Base-by-base conservation (phyloP, 805 yeast genomes). In the Komagataella kurtzmanii region DNA sequence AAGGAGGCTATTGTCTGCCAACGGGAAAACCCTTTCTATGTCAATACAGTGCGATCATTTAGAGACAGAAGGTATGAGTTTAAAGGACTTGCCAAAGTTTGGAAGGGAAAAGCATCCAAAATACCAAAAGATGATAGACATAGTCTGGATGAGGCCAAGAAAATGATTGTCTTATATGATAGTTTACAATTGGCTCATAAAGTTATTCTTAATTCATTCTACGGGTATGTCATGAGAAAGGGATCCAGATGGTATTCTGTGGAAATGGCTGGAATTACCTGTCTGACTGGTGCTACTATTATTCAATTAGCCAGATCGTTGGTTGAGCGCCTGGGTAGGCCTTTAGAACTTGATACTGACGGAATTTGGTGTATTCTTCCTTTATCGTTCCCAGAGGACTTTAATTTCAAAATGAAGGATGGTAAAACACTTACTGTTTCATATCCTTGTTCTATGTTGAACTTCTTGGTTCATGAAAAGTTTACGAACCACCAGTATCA, bases 261-360 rank as follows among this genome's bases (percentile, higher is more conserved):
- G 93, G 99, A 93, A 66, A 93, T 95, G 99, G 99, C 99, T 0
- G 99, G 99, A 56, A 93, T 93, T 17, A 93, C 99, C 0, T 95
- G 99, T 75, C 74, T 90, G 49, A 93, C 99, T 0, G 99, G 99
- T 51, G 97, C 99, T 0, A 88, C 96, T 0, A 93, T 93, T 59
- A 93, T 93, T 71, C 98, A 95, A 67, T 86, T 91, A 93, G 99
- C 99, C 0, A 75, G 98, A 55, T 70, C 85, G 0, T 70, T 93
- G 54, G 97, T 93, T 12, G 98, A 91, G 64, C 72, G 97, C 59
- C 70, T 95, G 3, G 99, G 99, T 1, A 75, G 98, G 58, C 99
- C 99, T 0, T 71, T 93, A 54, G 99, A 93, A 62, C 76, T 93
- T 56, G 99, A 93, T 67, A 93, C 99, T 0, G 99, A 93, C 75